These are phyloP conservation scores for Pilaira anomala DNA, from an alignment of 192 early-diverging fungal species.

Conservation along the genomic window DNA sequence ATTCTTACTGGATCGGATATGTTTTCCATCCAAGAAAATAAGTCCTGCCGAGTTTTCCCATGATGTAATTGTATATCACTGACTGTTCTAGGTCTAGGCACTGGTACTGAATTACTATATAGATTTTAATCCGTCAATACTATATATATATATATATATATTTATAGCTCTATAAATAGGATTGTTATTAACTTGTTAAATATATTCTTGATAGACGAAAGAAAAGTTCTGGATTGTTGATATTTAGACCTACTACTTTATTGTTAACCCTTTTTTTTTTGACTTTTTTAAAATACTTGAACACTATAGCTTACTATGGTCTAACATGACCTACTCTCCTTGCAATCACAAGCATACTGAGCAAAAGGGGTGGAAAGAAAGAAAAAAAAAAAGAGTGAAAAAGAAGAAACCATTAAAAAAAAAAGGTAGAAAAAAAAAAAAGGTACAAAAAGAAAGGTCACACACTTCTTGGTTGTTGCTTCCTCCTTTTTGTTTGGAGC, in stretches of 20 bases:
- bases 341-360: not conserved
- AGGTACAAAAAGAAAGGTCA: not conserved
- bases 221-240: not conserved
- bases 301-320: too few relatives aligned
- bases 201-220: conserved; percentile 1
- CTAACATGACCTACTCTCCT: too few relatives aligned
- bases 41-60: conserved; percentile 42
- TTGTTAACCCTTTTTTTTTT: too few relatives aligned
- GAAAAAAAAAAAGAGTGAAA: conserved; percentile 2
- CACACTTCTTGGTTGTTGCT: too few relatives aligned
- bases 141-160: too few relatives aligned
- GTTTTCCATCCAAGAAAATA: conserved; percentile 54
- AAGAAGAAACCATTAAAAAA: not conserved
- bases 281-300: too few relatives aligned
- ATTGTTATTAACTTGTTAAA: conserved; percentile 15
- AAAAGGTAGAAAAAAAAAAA: not conserved
- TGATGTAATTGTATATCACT: conserved; percentile 36
- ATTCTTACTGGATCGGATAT: conserved; percentile 44
- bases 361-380: not conserved
- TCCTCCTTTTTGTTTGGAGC: not conserved
- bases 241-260: too few relatives aligned
- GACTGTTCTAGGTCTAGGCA: conserved; percentile 40
- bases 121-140: too few relatives aligned
- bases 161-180: too few relatives aligned
- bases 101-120: not conserved